Evolutionary conservation across 345 rosid genomes (phyloP), one percentile per base, ranked within the genome.

Genomic region (Pistacia atlantica): DNA sequence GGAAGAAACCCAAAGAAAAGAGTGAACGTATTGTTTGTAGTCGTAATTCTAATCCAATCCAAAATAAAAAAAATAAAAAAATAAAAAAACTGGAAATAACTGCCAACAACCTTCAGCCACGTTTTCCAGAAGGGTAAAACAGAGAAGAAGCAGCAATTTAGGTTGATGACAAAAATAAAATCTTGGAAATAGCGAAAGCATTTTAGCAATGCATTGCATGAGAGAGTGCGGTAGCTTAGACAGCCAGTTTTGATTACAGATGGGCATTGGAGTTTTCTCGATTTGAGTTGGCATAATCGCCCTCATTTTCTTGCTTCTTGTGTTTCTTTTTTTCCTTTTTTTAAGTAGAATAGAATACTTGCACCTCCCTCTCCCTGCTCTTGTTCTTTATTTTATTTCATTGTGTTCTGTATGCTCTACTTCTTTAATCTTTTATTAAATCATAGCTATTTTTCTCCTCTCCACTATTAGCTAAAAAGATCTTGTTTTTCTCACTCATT

Each of bases 181-280:
- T 25, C 42, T 45, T 58, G 65, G 48, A 71, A 71, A 45, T 45
- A 18, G 75, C 14, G 42, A 59, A 10, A 42, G 65, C 35, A 22
- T 0, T 13, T 42, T 42, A 42, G 52, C 38, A 22, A 46, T 20
- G 68, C 35, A 14, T 31, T 46, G 69, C 74, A 35, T 22, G 73
- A 25, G 72, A 45, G 64, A 42, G 4, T 54, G 61, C 45, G 9
- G 9, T 14, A 31, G 68, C 65, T 14, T 3, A 16, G 20, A 18
- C 54, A 75, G 70, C 45, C 61, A 48, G 25, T 17, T 60, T 3
- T 11, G 20, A 74, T 12, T 18, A 17, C 52, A 28, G 77, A 69
- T 2, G 74, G 80, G 1, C 91, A 67, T 84, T 74, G 93, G 87
- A 67, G 69, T 84, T 82, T 86, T 87, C 94, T 83, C 84, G 74